Evolutionary conservation across 768 basidiomycete genomes (phyloP), one percentile per base, ranked within the genome.

Genomic region (Pulveroboletus sp.): DNA sequence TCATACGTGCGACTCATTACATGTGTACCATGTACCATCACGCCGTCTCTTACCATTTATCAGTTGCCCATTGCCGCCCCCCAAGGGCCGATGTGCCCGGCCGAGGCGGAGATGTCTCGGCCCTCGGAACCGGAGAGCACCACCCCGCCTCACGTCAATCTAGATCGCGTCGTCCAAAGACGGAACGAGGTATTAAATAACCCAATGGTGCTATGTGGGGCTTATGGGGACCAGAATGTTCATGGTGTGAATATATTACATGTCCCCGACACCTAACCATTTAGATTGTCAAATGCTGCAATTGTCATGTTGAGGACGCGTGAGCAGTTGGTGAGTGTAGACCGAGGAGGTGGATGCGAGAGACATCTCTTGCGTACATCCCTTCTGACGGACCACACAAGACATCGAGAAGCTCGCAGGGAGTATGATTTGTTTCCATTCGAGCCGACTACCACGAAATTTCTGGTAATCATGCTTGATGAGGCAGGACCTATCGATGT

Each of bases 101-200:
- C 4, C 21, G 21, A 21, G 21, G 21, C 21, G 4, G 21, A 21
- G 21, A 21, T 21, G 21, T 21, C 50, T 46, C 35, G 52, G 21
- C 39, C 61, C 56, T 64, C 64, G 62, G 64, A 54, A 47, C 63
- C 59, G 64, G 50, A 53, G 31, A 40, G 49, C 47, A 49, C 6
- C n/a, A n/a, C n/a, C n/a, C 13, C 4, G 17, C 41, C 14, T 33
- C 39, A 32, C 43, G 49, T 44, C 44, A n/a, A 21, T 21, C 21
- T 21, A 21, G 21, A 21, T 21, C 21, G 21, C 21, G 21, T 21
- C 21, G 49, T 55, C 53, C 40, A 44, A 57, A 49, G 49, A 60
- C 45, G 35, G 55, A 43, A 39, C 43, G 24, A 24, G 37, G 43
- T 21, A 21, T 21, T 2, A 21, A 21, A 21, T 4, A 21, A 21